Evolutionary conservation across 768 basidiomycete species (phyloP).

Genomic region (Amylocystis lapponica): DNA sequence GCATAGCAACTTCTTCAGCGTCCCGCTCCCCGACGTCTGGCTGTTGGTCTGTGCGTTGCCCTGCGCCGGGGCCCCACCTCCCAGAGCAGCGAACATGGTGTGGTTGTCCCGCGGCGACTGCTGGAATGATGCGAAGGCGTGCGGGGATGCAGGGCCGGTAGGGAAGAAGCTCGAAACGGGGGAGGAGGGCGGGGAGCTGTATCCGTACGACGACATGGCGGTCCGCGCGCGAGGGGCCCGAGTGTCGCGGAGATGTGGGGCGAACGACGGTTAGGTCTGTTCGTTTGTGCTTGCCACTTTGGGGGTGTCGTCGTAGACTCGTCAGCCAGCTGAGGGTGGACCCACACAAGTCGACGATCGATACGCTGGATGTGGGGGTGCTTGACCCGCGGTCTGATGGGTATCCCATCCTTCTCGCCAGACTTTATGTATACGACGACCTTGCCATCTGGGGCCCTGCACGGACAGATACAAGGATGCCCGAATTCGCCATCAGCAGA

Average conservation of each 20-base stretch:
- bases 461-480: conserved; percentile 5
- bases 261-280: too few relatives aligned
- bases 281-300: too few relatives aligned
- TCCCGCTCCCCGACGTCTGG: neutral
- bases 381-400: neutral
- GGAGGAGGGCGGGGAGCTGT: conserved; percentile 21
- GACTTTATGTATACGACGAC: neutral
- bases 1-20: conserved; percentile 10
- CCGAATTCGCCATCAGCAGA: neutral
- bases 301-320: neutral
- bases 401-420: neutral
- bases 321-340: too few relatives aligned
- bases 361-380: too few relatives aligned
- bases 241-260: neutral
- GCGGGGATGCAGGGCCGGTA: conserved; percentile 25
- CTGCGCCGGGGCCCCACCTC: conserved; percentile 7
- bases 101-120: conserved; percentile 28
- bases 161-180: conserved; percentile 28
- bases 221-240: conserved; percentile 1
- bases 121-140: conserved; percentile 31
- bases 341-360: too few relatives aligned
- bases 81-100: conserved; percentile 25
- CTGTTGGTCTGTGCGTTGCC: conserved; percentile 2
- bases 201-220: conserved; percentile 25
- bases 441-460: neutral